phyloP scores from a whole-genome alignment of 371 early-diverging fungal species.

The Mortierella sp. region DNA sequence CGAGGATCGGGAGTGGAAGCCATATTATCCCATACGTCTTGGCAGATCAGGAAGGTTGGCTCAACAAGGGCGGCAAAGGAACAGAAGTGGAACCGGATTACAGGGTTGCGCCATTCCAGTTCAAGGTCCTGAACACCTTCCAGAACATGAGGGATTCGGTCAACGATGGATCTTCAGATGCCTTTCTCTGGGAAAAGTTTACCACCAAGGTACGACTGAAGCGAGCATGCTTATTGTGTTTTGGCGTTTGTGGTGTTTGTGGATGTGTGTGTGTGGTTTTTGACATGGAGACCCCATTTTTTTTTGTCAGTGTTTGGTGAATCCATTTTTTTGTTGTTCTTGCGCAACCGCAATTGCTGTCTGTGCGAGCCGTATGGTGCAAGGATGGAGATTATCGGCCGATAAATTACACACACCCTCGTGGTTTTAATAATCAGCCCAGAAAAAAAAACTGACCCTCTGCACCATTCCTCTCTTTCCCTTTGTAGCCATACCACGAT shows the following conservation, averaged over 20 bases:
- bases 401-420: neutral
- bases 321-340: neutral
- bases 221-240: neutral
- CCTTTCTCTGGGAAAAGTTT: conserved; percentile 90
- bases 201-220: conserved; percentile 87
- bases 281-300: neutral
- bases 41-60: conserved; percentile 81
- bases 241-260: neutral
- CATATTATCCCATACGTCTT: conserved; percentile 89
- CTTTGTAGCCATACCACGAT: conserved; percentile 73
- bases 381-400: conserved; percentile 4
- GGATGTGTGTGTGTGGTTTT: conserved; percentile 1
- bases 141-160: conserved; percentile 82
- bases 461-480: neutral
- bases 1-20: conserved; percentile 85
- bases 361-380: neutral
- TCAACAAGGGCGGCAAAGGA: no score
- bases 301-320: neutral
- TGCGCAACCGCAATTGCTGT: neutral
- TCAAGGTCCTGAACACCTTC: conserved; percentile 78
- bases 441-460: no score
- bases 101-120: conserved; percentile 64
- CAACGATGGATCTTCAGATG: conserved; percentile 71
- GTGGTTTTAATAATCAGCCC: neutral
- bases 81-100: conserved; percentile 22